Evolutionary conservation across 2,329 filamentous ascomycete species (phyloP).

Genomic region (Chaetomiaceae sp.): DNA sequence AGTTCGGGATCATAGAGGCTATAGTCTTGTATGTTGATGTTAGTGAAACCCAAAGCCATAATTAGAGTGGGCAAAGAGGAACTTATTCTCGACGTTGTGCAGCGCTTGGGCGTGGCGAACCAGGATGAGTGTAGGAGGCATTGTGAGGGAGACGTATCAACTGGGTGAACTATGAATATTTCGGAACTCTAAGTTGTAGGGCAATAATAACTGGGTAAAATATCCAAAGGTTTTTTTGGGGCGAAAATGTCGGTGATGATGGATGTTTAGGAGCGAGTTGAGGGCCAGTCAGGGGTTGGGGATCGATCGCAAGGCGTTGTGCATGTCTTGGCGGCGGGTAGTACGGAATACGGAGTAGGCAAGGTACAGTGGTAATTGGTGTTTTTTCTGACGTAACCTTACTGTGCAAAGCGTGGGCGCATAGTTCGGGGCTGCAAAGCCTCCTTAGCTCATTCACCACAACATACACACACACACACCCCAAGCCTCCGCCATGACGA

Average conservation of each 20-base stretch:
- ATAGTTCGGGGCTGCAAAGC: slow-evolving; percentile 3
- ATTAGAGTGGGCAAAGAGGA: background rate
- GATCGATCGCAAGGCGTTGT: background rate
- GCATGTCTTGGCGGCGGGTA: background rate
- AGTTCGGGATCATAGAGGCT: slow-evolving; percentile 48
- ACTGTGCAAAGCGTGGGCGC: too few relatives aligned
- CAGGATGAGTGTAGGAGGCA: slow-evolving; percentile 65
- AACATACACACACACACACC: slow-evolving; percentile 1
- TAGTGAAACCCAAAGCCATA: slow-evolving; percentile 19
- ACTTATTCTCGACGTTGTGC: slow-evolving; percentile 53
- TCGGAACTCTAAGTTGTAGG: too few relatives aligned
- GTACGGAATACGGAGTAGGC: too few relatives aligned
- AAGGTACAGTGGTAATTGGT: too few relatives aligned
- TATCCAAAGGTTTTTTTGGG: too few relatives aligned
- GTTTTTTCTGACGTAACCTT: too few relatives aligned
- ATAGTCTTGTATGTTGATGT: slow-evolving; percentile 41
- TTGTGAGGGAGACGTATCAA: slow-evolving; percentile 26
- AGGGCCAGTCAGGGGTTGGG: background rate
- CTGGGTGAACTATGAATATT: too few relatives aligned
- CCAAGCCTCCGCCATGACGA: slow-evolving; percentile 43
- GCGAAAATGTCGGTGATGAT: background rate
- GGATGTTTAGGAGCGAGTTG: background rate
- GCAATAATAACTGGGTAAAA: too few relatives aligned
- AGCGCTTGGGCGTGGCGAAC: slow-evolving; percentile 79
- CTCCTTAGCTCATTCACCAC: slow-evolving; percentile 1